Evolutionary conservation across 371 early-diverging fungal genomes (phyloP), one percentile per base, ranked within the genome.

Genomic region (Saksenaea oblongispora): DNA sequence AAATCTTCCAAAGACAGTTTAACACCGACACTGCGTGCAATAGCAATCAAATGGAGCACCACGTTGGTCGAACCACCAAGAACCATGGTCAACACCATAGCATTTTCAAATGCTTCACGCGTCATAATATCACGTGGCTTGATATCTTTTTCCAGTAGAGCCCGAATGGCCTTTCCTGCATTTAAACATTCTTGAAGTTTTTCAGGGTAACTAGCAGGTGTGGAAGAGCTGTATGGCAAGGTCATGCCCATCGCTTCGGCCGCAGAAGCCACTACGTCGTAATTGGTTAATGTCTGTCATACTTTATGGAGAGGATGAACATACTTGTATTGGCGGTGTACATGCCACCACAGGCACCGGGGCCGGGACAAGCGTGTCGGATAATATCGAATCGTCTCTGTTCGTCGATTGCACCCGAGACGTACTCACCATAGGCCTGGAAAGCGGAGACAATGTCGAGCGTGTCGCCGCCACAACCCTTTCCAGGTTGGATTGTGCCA

Each of bases 321-420:
- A 56, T 86, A 91, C 91, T 94, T 15, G 97, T 97, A 71, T 98
- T 98, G 61, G 98, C 98, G 54, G 98, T 98, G 79, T 96, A 98
- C 97, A 98, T 93, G 62, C 94, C 98, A 74, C 98, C 98, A 80
- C 98, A 98, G 13, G 95, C 96, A 64, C 98, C 98, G 54, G 97
- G 88, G 54, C 98, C 97, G 9, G 98, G 98, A 69, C 98, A 98
- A 7, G 97, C 82, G 72, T 97, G 69, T 35, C 89, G 87, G 56
- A 98, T 89, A 61, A 95, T 92, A 64, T 95, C 95, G 39, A 74
- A 74, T 44, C 96, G 87, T 77, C 92, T 86, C 28, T 88, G 88
- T 68, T 98, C 96, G 61, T 85, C 83, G 67, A 97, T 97, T 14
- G 84, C 78, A 31, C 98, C 98, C 17, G 95, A 72, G 56, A 97